These are phyloP conservation scores for Eutrema japonicum DNA, from an alignment of 345 rosid species.

Conservation along the genomic window DNA sequence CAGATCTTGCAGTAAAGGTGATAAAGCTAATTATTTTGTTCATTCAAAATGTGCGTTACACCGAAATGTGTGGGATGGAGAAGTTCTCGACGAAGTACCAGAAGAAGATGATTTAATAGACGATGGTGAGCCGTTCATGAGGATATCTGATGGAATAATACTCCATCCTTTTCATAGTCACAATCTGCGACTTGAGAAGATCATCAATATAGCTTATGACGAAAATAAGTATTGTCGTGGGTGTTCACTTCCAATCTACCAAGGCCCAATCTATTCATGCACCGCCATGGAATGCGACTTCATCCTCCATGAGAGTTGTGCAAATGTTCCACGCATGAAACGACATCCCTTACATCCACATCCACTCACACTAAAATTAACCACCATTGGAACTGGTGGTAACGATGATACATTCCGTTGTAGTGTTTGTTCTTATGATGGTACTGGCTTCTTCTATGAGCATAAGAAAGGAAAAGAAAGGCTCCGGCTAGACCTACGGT, in stretches of 20 bases:
- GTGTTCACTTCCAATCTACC: no score
- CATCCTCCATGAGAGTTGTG: conserved; percentile 11
- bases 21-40: neutral
- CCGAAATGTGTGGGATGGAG: neutral
- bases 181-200: neutral
- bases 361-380: neutral
- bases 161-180: neutral
- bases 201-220: neutral
- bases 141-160: conserved; percentile 13
- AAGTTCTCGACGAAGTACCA: neutral
- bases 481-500: neutral
- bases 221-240: neutral
- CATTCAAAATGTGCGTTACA: neutral
- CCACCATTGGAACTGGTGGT: no score
- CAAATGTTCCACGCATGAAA: neutral
- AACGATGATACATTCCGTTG: neutral
- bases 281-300: neutral
- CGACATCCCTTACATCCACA: neutral
- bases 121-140: neutral
- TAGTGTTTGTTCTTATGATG: neutral
- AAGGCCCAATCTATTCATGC: neutral
- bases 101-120: conserved; percentile 7
- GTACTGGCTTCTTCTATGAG: neutral
- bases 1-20: neutral
- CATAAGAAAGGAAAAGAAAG: neutral